Evolutionary conservation across 2,329 filamentous ascomycete species (phyloP).

Genomic region (Colletotrichum sp.): DNA sequence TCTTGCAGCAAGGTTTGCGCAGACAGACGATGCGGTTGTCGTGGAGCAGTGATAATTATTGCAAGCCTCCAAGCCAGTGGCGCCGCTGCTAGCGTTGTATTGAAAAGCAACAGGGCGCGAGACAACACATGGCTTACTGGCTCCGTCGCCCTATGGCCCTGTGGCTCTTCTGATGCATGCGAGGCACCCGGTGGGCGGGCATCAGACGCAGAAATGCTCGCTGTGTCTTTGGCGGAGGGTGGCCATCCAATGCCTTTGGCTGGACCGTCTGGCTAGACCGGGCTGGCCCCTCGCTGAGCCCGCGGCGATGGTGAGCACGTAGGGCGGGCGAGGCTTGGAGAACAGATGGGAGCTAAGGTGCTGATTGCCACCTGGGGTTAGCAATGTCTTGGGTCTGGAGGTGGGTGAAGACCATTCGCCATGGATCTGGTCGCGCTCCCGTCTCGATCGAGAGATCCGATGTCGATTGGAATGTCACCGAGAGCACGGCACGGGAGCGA

Average conservation of each 20-base stretch:
- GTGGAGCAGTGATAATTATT: background rate
- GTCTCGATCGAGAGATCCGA: background rate
- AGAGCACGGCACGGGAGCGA: background rate
- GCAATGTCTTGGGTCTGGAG: background rate
- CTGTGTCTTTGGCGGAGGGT: background rate
- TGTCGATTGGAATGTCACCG: conserved; percentile 4
- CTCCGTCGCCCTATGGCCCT: background rate
- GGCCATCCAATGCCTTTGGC: background rate
- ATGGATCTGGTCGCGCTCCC: background rate
- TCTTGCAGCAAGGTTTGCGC: background rate
- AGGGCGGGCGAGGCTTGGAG: conserved; percentile 1
- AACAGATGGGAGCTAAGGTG: background rate
- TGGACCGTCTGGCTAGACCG: background rate
- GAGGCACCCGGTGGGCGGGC: background rate
- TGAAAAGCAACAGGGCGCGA: conserved; percentile 8
- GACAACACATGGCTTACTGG: background rate
- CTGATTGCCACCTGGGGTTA: background rate
- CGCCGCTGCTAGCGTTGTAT: conserved; percentile 9
- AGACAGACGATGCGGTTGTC: background rate
- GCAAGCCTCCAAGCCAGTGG: conserved; percentile 10
- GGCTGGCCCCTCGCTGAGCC: background rate
- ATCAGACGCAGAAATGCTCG: background rate
- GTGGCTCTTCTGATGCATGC: background rate
- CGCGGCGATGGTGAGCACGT: background rate
- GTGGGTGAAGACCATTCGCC: background rate